Conservation (phyloP, 1,284 basidiomycete genomes). For the Clitocybe nebularis region DNA sequence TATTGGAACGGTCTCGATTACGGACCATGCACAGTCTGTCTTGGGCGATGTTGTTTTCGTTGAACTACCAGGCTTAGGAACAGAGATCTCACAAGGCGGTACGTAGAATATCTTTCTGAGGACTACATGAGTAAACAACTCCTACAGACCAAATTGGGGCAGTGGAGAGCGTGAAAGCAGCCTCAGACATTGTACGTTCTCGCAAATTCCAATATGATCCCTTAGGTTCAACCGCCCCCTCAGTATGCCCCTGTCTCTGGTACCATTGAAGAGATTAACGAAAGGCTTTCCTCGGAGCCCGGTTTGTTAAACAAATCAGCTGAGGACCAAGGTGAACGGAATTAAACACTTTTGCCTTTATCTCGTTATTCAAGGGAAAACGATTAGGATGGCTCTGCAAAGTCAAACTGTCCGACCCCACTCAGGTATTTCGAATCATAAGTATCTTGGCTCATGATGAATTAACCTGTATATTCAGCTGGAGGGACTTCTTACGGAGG, state of each 20-base stretch:
- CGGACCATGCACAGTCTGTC: constrained; percentile 89
- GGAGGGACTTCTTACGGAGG: constrained; percentile 69
- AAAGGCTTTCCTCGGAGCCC: constrained; percentile 66
- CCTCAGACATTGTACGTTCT: constrained; percentile 83
- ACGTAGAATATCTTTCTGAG: constrained; percentile 22
- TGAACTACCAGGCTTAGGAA: constrained; percentile 79
- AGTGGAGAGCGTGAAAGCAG: constrained; percentile 97
- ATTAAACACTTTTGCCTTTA: too few relatives aligned
- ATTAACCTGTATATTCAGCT: constrained; percentile 42
- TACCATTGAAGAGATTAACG: constrained; percentile 78
- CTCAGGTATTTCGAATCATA: constrained; percentile 46
- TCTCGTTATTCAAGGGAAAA: neutral
- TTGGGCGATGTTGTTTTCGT: constrained; percentile 98
- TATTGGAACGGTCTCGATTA: constrained; percentile 85
- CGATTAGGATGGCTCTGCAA: constrained; percentile 93
- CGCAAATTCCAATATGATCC: constrained; percentile 9
- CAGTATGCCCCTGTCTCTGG: constrained; percentile 94
- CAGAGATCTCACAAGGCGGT: constrained; percentile 78
- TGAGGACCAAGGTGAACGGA: constrained; percentile 73
- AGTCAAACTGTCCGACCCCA: constrained; percentile 77
- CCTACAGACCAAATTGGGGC: constrained; percentile 85
- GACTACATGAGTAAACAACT: neutral
- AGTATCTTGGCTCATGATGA: neutral
- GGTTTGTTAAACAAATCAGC: constrained; percentile 88
- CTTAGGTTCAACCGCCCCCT: constrained; percentile 1